Percentiles rank a stretch among this genome's conserved stretches.
phyloP scores from a whole-genome alignment of 129 eudicot genomes.

The Tagetes erecta region DNA sequence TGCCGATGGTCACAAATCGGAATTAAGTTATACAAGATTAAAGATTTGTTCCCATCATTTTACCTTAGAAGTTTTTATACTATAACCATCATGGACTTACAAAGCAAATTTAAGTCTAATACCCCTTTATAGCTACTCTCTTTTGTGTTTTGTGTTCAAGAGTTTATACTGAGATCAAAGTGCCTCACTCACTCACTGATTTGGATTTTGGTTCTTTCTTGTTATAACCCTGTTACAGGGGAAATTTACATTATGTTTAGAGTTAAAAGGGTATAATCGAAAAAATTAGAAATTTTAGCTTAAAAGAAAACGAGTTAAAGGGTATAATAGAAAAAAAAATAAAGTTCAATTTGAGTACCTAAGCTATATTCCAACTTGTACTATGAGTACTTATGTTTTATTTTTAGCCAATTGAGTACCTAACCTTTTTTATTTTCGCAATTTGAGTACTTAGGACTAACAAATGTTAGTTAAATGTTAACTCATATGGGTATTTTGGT shows the following conservation, averaged over 20 bases:
- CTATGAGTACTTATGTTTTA: no score
- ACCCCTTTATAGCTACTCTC: constrained; percentile 18
- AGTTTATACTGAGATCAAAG: constrained; percentile 31
- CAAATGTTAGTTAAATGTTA: no score
- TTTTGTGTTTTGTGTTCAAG: constrained; percentile 8
- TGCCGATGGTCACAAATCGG: constrained; percentile 8
- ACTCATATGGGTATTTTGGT: no score
- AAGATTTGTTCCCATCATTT: constrained; percentile 26
- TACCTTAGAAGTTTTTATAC: constrained; percentile 19
- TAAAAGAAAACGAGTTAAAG: no score
- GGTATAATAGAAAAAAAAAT: no score
- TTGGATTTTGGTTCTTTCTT: constrained; percentile 20
- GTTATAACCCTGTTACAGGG: not conserved
- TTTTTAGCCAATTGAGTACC: no score
- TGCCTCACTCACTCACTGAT: constrained; percentile 22
- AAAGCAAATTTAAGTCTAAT: constrained; percentile 16
- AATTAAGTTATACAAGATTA: constrained; percentile 26
- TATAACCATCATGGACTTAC: constrained; percentile 17
- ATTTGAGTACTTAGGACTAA: no score
- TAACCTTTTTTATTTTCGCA: no score
- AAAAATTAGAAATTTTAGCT: no score
- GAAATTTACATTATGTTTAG: not conserved
- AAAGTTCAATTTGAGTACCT: no score
- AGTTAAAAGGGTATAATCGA: no score
- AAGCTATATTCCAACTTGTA: no score